Evolutionary conservation across 108 stramenopile genomes (phyloP).

Genomic region (Phaeodactylum tricornutum): DNA sequence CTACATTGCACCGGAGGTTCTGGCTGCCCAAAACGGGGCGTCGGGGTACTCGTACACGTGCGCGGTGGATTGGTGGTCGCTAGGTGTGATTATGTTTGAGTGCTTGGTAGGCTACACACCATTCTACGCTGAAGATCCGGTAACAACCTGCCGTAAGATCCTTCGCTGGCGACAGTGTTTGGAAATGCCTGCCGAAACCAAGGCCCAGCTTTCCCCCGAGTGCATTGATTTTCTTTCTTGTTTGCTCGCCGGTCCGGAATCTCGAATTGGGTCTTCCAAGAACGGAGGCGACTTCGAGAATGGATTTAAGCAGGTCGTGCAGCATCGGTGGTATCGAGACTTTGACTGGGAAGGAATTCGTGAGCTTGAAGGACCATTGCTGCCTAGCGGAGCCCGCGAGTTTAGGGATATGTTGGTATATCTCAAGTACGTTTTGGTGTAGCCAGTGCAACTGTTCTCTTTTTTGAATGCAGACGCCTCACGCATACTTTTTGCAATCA

Average conservation of each 20-base stretch:
- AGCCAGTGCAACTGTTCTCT: not conserved
- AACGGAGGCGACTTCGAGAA: constrained; percentile 75
- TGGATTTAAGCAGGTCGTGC: constrained; percentile 78
- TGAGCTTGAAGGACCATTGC: constrained; percentile 65
- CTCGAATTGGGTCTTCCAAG: constrained; percentile 67
- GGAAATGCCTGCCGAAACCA: constrained; percentile 78
- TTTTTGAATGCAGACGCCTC: not conserved
- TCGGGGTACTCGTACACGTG: constrained; percentile 92
- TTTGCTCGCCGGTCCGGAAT: constrained; percentile 77
- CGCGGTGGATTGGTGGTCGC: constrained; percentile 98
- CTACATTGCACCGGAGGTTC: constrained; percentile 99
- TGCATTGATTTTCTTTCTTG: constrained; percentile 86
- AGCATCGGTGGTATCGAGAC: constrained; percentile 81
- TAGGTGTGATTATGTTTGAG: constrained; percentile 99
- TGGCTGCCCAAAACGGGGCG: constrained; percentile 88
- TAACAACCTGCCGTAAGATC: constrained; percentile 96
- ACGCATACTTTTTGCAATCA: not conserved
- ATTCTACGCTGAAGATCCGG: constrained; percentile 98
- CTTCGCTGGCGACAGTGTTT: constrained; percentile 83
- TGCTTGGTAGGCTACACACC: constrained; percentile 99
- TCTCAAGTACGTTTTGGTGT: constrained; percentile 57
- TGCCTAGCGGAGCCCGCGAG: constrained; percentile 70
- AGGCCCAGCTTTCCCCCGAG: constrained; percentile 61
- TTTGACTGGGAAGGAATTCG: constrained; percentile 81
- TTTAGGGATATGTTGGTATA: constrained; percentile 75